A percentile compares a stretch with the other conserved stretches of the same genome.
Conservation (phyloP, 257 asterid species). For the Nicotiana knightiana region DNA sequence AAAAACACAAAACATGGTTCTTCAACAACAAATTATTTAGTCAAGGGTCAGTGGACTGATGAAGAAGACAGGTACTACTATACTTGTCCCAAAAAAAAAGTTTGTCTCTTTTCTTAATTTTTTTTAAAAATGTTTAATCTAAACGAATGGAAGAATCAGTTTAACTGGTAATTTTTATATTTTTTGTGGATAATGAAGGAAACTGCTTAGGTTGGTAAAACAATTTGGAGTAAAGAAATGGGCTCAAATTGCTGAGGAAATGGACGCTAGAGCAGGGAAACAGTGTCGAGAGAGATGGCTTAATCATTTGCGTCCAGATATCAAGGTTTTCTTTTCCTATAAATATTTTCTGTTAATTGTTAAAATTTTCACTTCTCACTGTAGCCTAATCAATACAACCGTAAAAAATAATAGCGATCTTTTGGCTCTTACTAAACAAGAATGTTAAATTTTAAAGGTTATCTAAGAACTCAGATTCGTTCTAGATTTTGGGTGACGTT, state of each 20-base stretch:
- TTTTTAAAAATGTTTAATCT: neutral
- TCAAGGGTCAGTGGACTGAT: conserved; percentile 71
- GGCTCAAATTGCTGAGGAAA: conserved; percentile 61
- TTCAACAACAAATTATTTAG: conserved; percentile 17
- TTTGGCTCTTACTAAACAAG: too few relatives aligned
- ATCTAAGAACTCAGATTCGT: neutral
- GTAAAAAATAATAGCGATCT: too few relatives aligned
- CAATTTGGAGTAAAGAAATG: conserved; percentile 61
- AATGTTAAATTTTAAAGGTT: neutral
- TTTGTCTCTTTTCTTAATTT: too few relatives aligned
- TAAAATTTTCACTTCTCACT: neutral
- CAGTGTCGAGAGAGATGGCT: conserved; percentile 91
- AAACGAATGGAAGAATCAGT: neutral
- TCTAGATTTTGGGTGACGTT: neutral
- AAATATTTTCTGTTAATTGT: neutral
- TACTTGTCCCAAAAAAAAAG: neutral
- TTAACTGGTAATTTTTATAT: neutral
- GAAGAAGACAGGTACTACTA: conserved; percentile 60
- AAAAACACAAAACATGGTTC: conserved; percentile 18
- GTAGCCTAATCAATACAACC: too few relatives aligned
- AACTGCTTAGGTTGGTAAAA: conserved; percentile 50
- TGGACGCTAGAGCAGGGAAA: conserved; percentile 65
- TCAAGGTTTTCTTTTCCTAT: conserved; percentile 43
- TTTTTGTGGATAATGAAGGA: conserved; percentile 22
- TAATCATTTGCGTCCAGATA: conserved; percentile 72